Base-by-base conservation (phyloP, 163 green algal species). In the Volvox carteri region DNA sequence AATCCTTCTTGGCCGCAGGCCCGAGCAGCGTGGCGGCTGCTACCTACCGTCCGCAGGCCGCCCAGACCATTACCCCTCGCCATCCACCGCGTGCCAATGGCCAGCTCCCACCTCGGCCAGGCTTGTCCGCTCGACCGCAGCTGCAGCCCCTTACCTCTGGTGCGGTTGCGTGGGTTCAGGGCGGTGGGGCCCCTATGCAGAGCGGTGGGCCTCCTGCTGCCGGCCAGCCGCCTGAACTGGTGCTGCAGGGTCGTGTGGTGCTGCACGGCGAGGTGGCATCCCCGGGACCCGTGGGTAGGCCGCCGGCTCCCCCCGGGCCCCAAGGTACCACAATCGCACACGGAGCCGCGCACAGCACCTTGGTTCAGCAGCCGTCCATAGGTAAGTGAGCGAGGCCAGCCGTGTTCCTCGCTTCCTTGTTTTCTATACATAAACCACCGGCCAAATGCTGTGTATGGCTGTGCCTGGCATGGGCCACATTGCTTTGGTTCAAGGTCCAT, bases 241-340 rank as follows among this genome's bases (percentile, higher is more conserved):
- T 86, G 2, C 62, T 86, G 79, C 79, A 78, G 25, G 79, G 79
- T 16, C 79, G 79, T 9, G 25, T 86, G 58, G 25, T 73, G 44
- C 62, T 33, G n/a, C 70, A 78, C 25, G 70, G 70, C 21, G 70
- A 78, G 21, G 39, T 18, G 1, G 18, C 70, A 33, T 78, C 70
- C 8, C 70, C 46, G 4, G 44, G 73, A 81, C 73, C 73, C 44
- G 25, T 67, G 16, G 44, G 73, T 65, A 42, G 73, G 25, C 73
- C 73, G 73, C 73, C 73, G 16, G 39, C 70, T 21, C 30, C 67
- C 18, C 70, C 39, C 23, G 2, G 4, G 37, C 39, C 37, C 7
- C 70, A 78, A 12, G 33, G 65, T 35, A 48, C 9, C 18, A 23
- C 37, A 23, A 75, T 33, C 16, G 18, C 54, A 33, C 48, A n/a